Conservation (phyloP, 257 asterid genomes). For the Knoxia roxburghii region DNA sequence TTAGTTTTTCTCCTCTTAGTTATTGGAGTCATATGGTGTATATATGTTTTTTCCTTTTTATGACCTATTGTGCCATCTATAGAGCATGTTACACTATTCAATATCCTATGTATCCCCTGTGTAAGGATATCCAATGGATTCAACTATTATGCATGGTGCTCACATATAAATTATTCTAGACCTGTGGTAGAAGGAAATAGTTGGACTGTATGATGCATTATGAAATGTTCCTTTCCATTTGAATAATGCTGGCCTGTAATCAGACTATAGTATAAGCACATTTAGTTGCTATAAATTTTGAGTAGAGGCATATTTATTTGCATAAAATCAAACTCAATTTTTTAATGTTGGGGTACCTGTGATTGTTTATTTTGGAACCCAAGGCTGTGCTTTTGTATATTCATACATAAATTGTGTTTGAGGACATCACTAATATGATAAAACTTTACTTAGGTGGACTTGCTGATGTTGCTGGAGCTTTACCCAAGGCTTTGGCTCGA, state of each 20-base stretch:
- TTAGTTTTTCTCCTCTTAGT: neutral
- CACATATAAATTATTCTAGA: neutral
- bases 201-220: neutral
- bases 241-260: neutral
- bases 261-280: neutral
- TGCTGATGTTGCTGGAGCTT: slow-evolving; percentile 99
- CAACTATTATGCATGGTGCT: neutral
- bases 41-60: neutral
- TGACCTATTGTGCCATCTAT: neutral
- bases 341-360: too few relatives aligned
- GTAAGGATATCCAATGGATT: neutral
- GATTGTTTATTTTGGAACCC: neutral
- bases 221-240: neutral
- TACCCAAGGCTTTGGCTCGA: slow-evolving; percentile 97
- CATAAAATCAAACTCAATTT: neutral
- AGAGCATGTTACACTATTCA: neutral
- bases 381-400: neutral
- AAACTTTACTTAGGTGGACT: slow-evolving; percentile 71
- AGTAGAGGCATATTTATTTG: neutral
- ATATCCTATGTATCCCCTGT: neutral
- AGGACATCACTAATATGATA: slow-evolving; percentile 3
- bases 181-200: neutral
- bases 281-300: neutral
- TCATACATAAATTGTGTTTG: neutral
- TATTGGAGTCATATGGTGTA: neutral